These are phyloP conservation scores for Coniosporium tulheliwenetii DNA, from an alignment of 2,329 filamentous ascomycete genomes.

Conservation along the genomic window DNA sequence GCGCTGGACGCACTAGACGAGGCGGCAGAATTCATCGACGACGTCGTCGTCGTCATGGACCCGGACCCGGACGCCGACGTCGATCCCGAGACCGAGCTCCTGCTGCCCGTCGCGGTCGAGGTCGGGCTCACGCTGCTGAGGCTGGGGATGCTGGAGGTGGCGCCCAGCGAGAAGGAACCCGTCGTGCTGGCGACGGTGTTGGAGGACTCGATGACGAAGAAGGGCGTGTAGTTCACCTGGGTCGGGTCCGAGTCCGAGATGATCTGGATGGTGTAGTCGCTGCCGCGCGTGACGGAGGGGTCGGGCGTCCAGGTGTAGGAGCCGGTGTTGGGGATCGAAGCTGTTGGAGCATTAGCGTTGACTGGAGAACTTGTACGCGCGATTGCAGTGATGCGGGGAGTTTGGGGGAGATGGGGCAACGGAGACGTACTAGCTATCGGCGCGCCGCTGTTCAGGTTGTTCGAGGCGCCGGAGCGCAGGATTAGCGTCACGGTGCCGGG, in stretches of 20 bases:
- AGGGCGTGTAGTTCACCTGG: conserved; percentile 35
- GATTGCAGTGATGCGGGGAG: conserved; percentile 7
- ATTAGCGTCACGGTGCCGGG: conserved; percentile 34
- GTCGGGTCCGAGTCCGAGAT: conserved; percentile 26
- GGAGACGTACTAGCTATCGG: conserved; percentile 26
- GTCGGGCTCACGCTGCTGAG: conserved; percentile 3
- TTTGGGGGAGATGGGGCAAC: background rate
- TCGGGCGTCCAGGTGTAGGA: conserved; percentile 32
- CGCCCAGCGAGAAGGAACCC: conserved; percentile 13
- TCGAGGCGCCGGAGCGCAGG: conserved; percentile 23
- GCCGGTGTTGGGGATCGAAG: conserved; percentile 31
- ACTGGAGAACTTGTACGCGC: conserved; percentile 7
- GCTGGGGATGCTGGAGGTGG: conserved; percentile 12
- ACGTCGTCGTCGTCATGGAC: background rate
- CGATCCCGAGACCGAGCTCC: conserved; percentile 9
- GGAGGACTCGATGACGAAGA: conserved; percentile 32
- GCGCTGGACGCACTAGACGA: background rate
- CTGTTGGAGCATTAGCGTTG: conserved; percentile 13
- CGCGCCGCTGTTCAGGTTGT: conserved; percentile 23
- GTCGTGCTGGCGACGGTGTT: conserved; percentile 19
- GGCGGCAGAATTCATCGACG: background rate
- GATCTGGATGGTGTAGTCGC: conserved; percentile 38
- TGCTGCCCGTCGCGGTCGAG: conserved; percentile 9
- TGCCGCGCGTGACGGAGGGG: conserved; percentile 21
- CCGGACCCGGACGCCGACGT: conserved; percentile 3